Base-by-base conservation (phyloP, 1,284 basidiomycete genomes). In the Inonotus obliquus region DNA sequence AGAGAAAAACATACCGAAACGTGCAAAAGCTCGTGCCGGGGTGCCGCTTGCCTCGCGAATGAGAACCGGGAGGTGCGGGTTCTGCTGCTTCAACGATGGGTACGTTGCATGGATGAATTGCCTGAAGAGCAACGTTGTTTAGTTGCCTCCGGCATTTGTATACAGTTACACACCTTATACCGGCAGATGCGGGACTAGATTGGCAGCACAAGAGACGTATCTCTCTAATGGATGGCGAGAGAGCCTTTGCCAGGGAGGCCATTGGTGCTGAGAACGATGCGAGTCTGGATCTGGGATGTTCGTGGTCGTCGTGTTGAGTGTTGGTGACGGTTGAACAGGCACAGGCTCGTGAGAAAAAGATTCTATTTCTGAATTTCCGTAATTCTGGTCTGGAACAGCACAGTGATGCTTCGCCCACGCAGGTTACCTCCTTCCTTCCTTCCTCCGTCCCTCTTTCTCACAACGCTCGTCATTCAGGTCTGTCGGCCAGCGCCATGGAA, bases 1-100 rank as follows among this genome's bases (percentile, higher is more conserved):
- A 35, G 19, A 49, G 27, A 35, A 52, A 2, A 23, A 59, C 93
- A 73, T 76, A 96, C 94, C 94, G 71, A 94, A 96, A 71, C 94
- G 81, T 51, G 91, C 94, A 79, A 96, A 96, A 48, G 87, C 88
- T 70, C 93, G 81, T 58, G 94, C 92, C 53, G 92, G 91, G 9
- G 93, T 92, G 35, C 91, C 93, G 66, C 78, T 80, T n/a, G 94
- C 94, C 78, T 97, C 93, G 66, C 94, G 82, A 69, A 97, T 92
- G 68, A 97, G 74, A 45, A 97, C 83, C 41, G 94, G 95, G 35
- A 97, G 76, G 74, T 96, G 88, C 48, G 94, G 95, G 73, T 97
- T 95, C 72, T 91, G 80, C 67, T 89, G 80, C 79, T 97, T 97
- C 74, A 97, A 83, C 54, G 79, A 69, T 1, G 91, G 86, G 75